These are phyloP conservation scores for Skeletonema marinoi DNA, from an alignment of 108 stramenopile species.

Conservation along the genomic window DNA sequence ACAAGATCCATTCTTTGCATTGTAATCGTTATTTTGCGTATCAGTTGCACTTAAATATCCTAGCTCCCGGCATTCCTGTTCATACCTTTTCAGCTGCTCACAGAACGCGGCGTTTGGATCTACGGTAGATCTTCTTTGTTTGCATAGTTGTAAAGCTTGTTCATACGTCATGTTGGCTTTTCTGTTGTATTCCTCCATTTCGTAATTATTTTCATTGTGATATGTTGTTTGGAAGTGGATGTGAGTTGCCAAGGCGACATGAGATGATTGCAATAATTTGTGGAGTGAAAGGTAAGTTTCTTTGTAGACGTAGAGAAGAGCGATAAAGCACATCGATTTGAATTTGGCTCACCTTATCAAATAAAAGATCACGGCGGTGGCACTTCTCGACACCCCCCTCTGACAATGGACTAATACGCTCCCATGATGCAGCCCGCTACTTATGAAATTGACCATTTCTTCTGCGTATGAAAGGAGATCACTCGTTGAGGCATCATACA, in stretches of 20 bases:
- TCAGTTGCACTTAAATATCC: constrained; percentile 39
- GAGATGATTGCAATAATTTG: not conserved
- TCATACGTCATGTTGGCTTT: constrained; percentile 52
- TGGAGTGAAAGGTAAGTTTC: constrained; percentile 8
- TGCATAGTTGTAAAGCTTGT: constrained; percentile 54
- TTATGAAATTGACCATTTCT: constrained; percentile 61
- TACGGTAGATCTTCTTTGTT: constrained; percentile 58
- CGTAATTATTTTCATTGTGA: not conserved
- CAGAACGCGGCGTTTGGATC: constrained; percentile 75
- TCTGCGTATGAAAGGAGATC: constrained; percentile 52
- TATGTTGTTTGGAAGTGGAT: not conserved
- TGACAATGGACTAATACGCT: constrained; percentile 81
- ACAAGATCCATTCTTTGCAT: not conserved
- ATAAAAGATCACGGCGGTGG: constrained; percentile 66
- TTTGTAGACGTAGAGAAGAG: not conserved
- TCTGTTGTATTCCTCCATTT: constrained; percentile 38
- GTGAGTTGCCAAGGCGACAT: constrained; percentile 2
- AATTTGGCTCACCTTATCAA: constrained; percentile 55
- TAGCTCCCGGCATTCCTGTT: constrained; percentile 41
- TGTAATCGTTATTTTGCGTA: constrained; percentile 1
- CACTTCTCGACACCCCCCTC: constrained; percentile 68
- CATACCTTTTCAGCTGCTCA: constrained; percentile 53
- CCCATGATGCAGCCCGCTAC: constrained; percentile 73
- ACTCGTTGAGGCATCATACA: constrained; percentile 64
- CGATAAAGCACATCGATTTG: constrained; percentile 12